Conservation (phyloP, 1,139 yeast species). For the Ashbya aceris region DNA sequence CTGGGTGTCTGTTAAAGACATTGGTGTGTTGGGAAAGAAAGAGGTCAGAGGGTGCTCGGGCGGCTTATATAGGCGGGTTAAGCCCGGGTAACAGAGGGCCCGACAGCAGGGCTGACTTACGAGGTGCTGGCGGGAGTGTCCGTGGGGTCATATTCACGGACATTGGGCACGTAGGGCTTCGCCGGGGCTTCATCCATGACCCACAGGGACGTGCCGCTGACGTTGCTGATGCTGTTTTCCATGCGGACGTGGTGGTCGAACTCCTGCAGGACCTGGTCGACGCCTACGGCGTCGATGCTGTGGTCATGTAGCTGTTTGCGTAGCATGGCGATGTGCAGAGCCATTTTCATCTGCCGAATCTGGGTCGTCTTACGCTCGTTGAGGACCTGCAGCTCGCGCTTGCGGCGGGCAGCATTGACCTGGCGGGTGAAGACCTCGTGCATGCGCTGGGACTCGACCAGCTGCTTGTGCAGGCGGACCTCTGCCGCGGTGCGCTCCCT, state of each 20-base stretch:
- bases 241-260: slow-evolving; percentile 48
- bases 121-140: not conserved
- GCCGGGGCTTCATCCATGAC: slow-evolving; percentile 43
- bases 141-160: slow-evolving; percentile 45
- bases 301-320: slow-evolving; percentile 46
- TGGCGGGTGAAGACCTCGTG: slow-evolving; percentile 35
- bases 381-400: slow-evolving; percentile 38
- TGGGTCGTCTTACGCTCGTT: slow-evolving; percentile 41
- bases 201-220: slow-evolving; percentile 51
- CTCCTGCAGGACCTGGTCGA: slow-evolving; percentile 44
- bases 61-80: not conserved
- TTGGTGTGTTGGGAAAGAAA: slow-evolving; percentile 38
- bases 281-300: slow-evolving; percentile 44
- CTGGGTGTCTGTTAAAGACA: slow-evolving; percentile 88
- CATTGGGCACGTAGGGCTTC: slow-evolving; percentile 45
- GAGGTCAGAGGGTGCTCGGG: slow-evolving; percentile 14
- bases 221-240: slow-evolving; percentile 45
- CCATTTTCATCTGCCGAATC: slow-evolving; percentile 50
- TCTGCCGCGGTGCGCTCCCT: slow-evolving; percentile 37
- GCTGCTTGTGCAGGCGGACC: slow-evolving; percentile 33
- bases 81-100: not conserved
- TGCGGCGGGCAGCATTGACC: slow-evolving; percentile 38
- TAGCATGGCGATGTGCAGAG: slow-evolving; percentile 53
- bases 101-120: not conserved
- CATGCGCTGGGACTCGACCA: slow-evolving; percentile 37